phyloP scores from a whole-genome alignment of 257 asterid species.

The Salvia splendens region DNA sequence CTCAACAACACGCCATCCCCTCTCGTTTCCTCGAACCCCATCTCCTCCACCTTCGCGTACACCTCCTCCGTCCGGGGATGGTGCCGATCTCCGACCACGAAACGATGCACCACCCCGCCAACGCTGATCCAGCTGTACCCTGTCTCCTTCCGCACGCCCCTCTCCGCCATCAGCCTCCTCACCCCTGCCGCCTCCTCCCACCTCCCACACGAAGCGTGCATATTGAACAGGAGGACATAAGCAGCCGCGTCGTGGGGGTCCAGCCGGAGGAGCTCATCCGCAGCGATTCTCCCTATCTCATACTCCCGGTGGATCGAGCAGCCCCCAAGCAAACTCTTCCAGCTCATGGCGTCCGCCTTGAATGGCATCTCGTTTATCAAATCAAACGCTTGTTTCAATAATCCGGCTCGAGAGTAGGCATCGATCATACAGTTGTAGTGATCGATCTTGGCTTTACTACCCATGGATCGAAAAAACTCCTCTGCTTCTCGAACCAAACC shows the following conservation, averaged over 20 bases:
- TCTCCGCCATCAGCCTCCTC: conserved; percentile 49
- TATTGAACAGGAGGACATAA: conserved; percentile 54
- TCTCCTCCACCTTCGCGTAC: conserved; percentile 47
- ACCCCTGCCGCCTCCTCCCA: conserved; percentile 54
- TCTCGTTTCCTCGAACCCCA: conserved; percentile 24
- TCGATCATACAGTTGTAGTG: conserved; percentile 61
- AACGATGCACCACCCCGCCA: conserved; percentile 44
- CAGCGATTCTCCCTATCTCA: conserved; percentile 55
- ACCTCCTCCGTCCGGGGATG: conserved; percentile 51
- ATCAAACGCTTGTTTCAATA: conserved; percentile 41
- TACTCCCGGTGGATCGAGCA: conserved; percentile 51
- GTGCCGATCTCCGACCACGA: conserved; percentile 56
- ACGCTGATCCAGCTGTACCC: conserved; percentile 65
- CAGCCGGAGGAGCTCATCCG: conserved; percentile 50
- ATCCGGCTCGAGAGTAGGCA: conserved; percentile 52
- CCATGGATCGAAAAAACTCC: conserved; percentile 43
- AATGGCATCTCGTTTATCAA: conserved; percentile 49
- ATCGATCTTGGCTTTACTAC: conserved; percentile 40
- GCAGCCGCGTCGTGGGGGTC: conserved; percentile 59
- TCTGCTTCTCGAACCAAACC: conserved; percentile 51
- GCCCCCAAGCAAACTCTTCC: conserved; percentile 61
- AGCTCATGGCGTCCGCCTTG: conserved; percentile 56
- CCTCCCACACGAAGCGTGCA: conserved; percentile 40
- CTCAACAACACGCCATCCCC: conserved; percentile 14
- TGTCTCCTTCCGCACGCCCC: conserved; percentile 44